Conservation (phyloP, 306 rosid species). For the Gastrolobium bilobum region DNA sequence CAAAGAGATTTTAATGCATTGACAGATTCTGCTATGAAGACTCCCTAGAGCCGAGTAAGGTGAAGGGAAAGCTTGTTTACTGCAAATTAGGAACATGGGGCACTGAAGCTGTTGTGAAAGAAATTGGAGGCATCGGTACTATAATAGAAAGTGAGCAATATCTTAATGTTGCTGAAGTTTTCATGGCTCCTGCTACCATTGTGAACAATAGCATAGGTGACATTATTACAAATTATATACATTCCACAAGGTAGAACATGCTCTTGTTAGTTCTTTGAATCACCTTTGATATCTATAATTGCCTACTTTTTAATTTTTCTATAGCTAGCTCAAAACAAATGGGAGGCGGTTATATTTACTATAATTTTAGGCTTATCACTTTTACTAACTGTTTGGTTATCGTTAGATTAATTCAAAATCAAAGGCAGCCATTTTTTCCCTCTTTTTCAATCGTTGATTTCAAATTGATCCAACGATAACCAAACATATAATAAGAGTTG, state of each 20-base stretch:
- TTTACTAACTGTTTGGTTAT: too few species aligned
- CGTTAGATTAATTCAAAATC: too few species aligned
- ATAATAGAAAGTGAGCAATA: conserved; percentile 60
- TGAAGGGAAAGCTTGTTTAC: conserved; percentile 72
- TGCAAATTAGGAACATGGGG: conserved; percentile 69
- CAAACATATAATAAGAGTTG: too few species aligned
- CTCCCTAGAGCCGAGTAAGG: conserved; percentile 65
- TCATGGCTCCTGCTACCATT: conserved; percentile 83
- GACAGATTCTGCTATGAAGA: conserved; percentile 52
- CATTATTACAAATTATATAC: conserved; percentile 57
- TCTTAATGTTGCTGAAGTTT: conserved; percentile 73
- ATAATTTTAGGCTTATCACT: too few species aligned
- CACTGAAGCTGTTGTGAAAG: conserved; percentile 66
- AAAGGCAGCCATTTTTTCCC: too few species aligned
- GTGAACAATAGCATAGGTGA: conserved; percentile 62
- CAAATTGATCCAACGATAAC: too few species aligned
- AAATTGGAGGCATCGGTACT: conserved; percentile 73
- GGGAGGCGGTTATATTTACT: too few species aligned
- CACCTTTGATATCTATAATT: background rate
- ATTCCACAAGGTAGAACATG: conserved; percentile 67
- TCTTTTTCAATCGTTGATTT: too few species aligned
- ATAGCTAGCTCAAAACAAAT: conserved; percentile 20
- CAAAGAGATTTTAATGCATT: conserved; percentile 28
- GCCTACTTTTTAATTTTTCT: conserved; percentile 2
- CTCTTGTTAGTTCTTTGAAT: conserved; percentile 12